These are phyloP conservation scores for Talaromyces wortmannii DNA, from an alignment of 495 filamentous ascomycete genomes.

Conservation along the genomic window DNA sequence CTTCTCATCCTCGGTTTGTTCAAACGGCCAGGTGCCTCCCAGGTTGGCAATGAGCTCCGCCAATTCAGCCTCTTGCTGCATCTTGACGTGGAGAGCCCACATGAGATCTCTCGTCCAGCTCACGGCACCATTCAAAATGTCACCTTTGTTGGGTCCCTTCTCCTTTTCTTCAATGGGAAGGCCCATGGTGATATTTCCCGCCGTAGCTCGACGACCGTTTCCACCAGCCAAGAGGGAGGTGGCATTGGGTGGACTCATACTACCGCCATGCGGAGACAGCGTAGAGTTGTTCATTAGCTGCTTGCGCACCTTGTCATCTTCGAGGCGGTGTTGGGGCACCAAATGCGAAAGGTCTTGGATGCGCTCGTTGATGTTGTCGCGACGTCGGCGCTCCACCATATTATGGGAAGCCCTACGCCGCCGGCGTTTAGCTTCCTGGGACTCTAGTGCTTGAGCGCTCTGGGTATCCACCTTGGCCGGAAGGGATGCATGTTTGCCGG, in stretches of 20 bases:
- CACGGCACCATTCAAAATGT: conserved; percentile 95
- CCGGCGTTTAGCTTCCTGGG: conserved; percentile 89
- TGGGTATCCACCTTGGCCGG: conserved; percentile 61
- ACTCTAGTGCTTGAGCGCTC: conserved; percentile 48
- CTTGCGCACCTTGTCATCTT: conserved; percentile 96
- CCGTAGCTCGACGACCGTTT: conserved; percentile 68
- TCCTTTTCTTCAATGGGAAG: conserved; percentile 94
- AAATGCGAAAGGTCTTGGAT: conserved; percentile 94
- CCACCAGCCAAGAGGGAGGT: conserved; percentile 87
- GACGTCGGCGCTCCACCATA: conserved; percentile 84
- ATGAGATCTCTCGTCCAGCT: conserved; percentile 96
- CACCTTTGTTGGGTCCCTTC: conserved; percentile 97
- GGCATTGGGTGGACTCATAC: conserved; percentile 56
- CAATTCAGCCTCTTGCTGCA: conserved; percentile 82
- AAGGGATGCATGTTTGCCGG: conserved; percentile 62
- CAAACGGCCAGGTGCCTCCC: conserved; percentile 71
- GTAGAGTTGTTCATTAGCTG: conserved; percentile 86
- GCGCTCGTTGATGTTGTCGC: conserved; percentile 97
- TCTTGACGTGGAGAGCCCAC: conserved; percentile 86
- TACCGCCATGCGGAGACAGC: conserved; percentile 66
- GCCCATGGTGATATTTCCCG: conserved; percentile 85
- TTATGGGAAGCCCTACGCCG: conserved; percentile 92
- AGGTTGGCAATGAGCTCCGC: conserved; percentile 62
- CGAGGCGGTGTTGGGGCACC: conserved; percentile 84
- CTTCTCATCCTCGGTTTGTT: conserved; percentile 84